Base-by-base conservation (phyloP, 768 basidiomycete species). In the Panus rudis region DNA sequence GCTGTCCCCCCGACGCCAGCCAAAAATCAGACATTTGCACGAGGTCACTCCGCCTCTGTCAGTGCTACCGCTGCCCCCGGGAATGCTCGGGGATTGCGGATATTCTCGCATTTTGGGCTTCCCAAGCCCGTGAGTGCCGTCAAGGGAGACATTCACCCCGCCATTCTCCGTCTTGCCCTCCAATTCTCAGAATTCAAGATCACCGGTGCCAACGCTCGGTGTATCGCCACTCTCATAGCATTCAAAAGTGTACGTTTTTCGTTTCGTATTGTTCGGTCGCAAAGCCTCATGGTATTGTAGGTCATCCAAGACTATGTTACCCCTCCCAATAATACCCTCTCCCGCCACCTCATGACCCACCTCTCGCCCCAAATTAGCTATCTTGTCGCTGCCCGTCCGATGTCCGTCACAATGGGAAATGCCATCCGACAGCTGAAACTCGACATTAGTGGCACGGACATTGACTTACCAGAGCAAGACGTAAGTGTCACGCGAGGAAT, bases 351-450 rank as follows among this genome's bases (percentile, higher is more conserved):
- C 35, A 88, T 90, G 77, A 87, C 86, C 8, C 79, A 93, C 63
- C 75, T 96, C 30, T 92, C 90, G 3, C 89, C 90, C 17, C 92
- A 96, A 72, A 94, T 96, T 52, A 83, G 82, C 14, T 83, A 93
- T 63, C 75, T 94, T 8, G 87, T 92, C 6, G 76, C 82, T 30
- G 88, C 90, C 16, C 75, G 92, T 39, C 88, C 91, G 0, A 86
- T 93, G 84, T 86, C 89, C 14, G 81, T 91, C 17, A 87, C 90
- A 20, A 92, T 93, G 87, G 91, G 92, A 0, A 94, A 92, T 58
- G 90, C 92, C 0, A 90, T 92, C 53, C 78, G 92, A 46, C 86
- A 93, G 61, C 71, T 99, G 53, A 99, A 99, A 68, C 70, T 94
- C 43, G 92, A 98, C 56, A 96, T 99, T 57, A 92, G 90, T 56